These are phyloP conservation scores for Amaranthus cruentus DNA, from an alignment of 148 eudicot genomes.

Conservation along the genomic window DNA sequence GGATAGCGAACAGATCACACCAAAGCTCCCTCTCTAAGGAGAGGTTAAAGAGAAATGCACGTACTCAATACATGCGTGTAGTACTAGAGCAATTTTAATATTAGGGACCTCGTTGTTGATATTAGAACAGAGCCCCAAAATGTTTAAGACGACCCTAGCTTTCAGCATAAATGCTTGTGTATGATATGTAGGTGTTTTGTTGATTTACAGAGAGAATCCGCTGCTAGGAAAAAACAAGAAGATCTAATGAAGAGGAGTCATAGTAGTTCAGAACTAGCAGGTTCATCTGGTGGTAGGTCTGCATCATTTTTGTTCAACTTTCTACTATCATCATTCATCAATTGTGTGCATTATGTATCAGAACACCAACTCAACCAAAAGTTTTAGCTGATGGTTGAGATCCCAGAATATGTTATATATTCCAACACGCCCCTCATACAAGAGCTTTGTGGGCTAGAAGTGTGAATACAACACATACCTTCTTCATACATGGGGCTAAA, in stretches of 20 bases:
- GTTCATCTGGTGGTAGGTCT: slow-evolving; percentile 36
- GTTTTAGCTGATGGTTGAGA: not conserved
- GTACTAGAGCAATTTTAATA: too few relatives aligned
- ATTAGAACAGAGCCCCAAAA: too few relatives aligned
- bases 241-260: slow-evolving; percentile 34
- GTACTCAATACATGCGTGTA: too few relatives aligned
- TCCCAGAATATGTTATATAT: too few relatives aligned
- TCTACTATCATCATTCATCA: not conserved
- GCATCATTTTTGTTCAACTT: slow-evolving; percentile 24
- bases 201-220: slow-evolving; percentile 69
- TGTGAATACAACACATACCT: too few relatives aligned
- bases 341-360: not conserved
- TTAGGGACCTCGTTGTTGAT: too few relatives aligned
- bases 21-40: too few relatives aligned
- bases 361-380: not conserved
- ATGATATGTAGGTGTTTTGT: slow-evolving; percentile 5
- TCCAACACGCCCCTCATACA: too few relatives aligned
- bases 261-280: slow-evolving; percentile 28
- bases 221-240: slow-evolving; percentile 57
- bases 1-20: not conserved
- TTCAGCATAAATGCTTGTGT: not conserved
- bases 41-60: too few relatives aligned
- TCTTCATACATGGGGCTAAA: too few relatives aligned
- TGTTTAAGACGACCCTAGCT: too few relatives aligned
- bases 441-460: too few relatives aligned